Evolutionary conservation across 495 filamentous ascomycete genomes (phyloP).

Genomic region (Penicillium maclennaniae): DNA sequence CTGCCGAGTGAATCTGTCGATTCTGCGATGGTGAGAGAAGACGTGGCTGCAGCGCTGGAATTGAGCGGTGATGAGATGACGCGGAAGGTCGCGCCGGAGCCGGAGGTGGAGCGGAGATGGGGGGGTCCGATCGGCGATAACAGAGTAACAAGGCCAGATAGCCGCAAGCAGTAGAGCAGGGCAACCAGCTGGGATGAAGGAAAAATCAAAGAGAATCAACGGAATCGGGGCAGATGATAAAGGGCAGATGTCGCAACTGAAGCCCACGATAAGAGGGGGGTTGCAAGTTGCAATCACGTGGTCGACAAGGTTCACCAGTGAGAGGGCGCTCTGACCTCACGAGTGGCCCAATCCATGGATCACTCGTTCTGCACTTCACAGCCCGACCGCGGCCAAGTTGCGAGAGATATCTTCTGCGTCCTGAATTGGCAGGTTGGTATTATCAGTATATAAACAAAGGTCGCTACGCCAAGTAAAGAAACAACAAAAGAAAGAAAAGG

Average conservation of each 20-base stretch:
- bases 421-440: constrained; percentile 30
- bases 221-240: not conserved
- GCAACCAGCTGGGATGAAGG: not conserved
- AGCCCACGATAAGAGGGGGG: constrained; percentile 7
- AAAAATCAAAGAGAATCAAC: not conserved
- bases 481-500: no score
- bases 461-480: constrained; percentile 23
- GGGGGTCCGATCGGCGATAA: constrained; percentile 23
- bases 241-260: not conserved
- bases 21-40: not conserved
- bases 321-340: constrained; percentile 43
- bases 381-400: constrained; percentile 29
- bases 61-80: constrained; percentile 13
- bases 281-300: constrained; percentile 39
- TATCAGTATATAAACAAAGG: constrained; percentile 36
- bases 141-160: not conserved
- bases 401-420: constrained; percentile 27
- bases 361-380: constrained; percentile 13
- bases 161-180: constrained; percentile 16
- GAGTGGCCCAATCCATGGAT: constrained; percentile 25
- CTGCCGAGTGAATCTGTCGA: not conserved
- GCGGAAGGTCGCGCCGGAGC: constrained; percentile 23
- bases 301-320: constrained; percentile 32
- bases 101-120: constrained; percentile 17
- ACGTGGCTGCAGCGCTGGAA: not conserved